Evolutionary conservation across 306 rosid genomes (phyloP), one percentile per base, ranked within the genome.

Genomic region (Ormosia emarginata): DNA sequence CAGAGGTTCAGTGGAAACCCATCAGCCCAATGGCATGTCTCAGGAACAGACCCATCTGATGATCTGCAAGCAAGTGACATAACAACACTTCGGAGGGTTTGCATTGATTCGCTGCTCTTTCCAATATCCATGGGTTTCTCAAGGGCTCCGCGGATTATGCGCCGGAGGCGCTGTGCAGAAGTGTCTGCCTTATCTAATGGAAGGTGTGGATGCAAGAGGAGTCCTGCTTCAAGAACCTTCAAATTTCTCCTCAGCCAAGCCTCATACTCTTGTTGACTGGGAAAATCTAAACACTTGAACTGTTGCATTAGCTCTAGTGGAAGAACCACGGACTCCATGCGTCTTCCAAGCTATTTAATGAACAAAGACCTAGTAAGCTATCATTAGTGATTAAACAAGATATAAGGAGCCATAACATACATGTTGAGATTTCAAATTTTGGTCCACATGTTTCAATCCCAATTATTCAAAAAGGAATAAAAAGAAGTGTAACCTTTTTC

Each of bases 21-120:
- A 78, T 95, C 99, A 24, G 97, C 98, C 99, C 99, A 95, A 83
- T 92, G 99, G 78, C 94, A 93, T 8, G 85, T 79, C 53, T 91
- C 90, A 0, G 91, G 79, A 84, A 39, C 79, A 67, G 96, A 86
- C 44, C 93, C 96, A 34, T 90, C 91, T 49, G 62, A 83, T 78
- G 99, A 93, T 87, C 98, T 93, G 81, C 85, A 83, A 72, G 96
- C 89, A 84, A 95, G 97, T 67, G 98, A 86, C 83, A 86, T 62
- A 64, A 90, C 96, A 70, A 72, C 83, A 82, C 87, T 81, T 40
- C 89, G 89, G 6, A 95, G 86, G 62, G 52, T 77, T 59, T 90
- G 92, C 87, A 95, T 90, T 8, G 91, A 83, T 79, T 93, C 99
- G 3, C 77, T 64, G 63, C 67, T 88, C 78, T 80, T 93, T 68